A percentile compares a stretch with the other conserved stretches of the same genome.
Conservation (phyloP, 768 basidiomycete genomes). For the Psilocybe sp. region DNA sequence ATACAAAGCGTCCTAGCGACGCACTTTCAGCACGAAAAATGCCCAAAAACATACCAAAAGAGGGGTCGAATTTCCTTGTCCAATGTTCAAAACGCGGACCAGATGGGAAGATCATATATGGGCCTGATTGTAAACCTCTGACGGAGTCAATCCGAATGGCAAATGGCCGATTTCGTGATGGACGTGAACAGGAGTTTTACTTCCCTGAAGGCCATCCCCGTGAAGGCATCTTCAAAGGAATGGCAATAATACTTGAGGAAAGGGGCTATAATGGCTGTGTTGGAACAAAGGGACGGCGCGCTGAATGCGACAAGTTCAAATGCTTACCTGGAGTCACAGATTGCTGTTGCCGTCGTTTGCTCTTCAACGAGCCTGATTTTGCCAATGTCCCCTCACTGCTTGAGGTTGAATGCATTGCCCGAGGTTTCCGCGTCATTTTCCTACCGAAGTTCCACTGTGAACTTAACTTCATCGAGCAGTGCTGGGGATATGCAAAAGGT, state of each 20-base stretch:
- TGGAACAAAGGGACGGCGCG: constrained; percentile 16
- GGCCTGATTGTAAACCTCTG: too few species aligned
- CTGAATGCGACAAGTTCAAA: constrained; percentile 26
- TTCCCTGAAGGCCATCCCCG: constrained; percentile 19
- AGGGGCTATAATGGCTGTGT: not conserved
- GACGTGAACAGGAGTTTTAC: too few species aligned
- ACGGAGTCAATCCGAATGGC: too few species aligned
- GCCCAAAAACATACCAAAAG: too few species aligned
- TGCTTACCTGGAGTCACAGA: constrained; percentile 9
- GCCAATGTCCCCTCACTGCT: constrained; percentile 12
- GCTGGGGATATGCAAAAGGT: constrained; percentile 31
- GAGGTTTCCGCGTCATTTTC: constrained; percentile 19
- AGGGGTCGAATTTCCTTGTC: too few species aligned
- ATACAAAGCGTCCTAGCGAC: too few species aligned
- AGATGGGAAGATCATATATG: constrained; percentile 13
- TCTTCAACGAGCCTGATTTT: constrained; percentile 19
- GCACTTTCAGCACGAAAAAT: too few species aligned
- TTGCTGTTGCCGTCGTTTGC: constrained; percentile 27
- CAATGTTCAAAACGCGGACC: constrained; percentile 12
- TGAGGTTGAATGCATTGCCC: constrained; percentile 8
- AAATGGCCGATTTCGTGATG: too few species aligned
- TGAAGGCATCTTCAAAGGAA: constrained; percentile 33
- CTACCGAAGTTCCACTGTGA: constrained; percentile 32
- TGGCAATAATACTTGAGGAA: constrained; percentile 13
- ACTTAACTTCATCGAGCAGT: constrained; percentile 35